Evolutionary conservation across 2,329 filamentous ascomycete genomes (phyloP).

Genomic region (Venturia pyrina): DNA sequence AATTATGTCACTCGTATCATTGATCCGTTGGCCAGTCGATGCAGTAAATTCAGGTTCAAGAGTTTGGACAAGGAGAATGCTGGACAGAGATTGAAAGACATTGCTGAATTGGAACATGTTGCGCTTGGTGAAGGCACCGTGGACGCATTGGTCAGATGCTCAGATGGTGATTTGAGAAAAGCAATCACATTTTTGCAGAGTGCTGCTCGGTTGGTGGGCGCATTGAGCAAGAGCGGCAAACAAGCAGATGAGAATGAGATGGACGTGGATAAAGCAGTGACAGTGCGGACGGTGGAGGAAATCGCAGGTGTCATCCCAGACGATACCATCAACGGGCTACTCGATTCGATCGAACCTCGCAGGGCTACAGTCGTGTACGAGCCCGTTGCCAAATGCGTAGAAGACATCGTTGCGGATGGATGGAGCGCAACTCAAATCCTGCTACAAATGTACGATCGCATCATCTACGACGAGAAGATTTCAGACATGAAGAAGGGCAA

Average conservation of each 20-base stretch:
- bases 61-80: conserved; percentile 81
- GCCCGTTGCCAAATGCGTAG: conserved; percentile 66
- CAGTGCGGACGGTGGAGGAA: conserved; percentile 75
- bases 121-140: conserved; percentile 66
- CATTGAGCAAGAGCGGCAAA: conserved; percentile 33
- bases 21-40: conserved; percentile 84
- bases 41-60: conserved; percentile 97
- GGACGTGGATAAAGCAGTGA: conserved; percentile 46
- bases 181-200: conserved; percentile 95
- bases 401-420: conserved; percentile 87
- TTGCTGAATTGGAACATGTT: conserved; percentile 71
- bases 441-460: conserved; percentile 69
- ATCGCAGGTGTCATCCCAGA: conserved; percentile 92
- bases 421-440: conserved; percentile 92
- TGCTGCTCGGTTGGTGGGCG: conserved; percentile 78
- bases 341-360: conserved; percentile 66
- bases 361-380: conserved; percentile 57
- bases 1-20: conserved; percentile 99
- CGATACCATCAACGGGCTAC: conserved; percentile 57
- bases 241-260: conserved; percentile 46
- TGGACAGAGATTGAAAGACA: conserved; percentile 66
- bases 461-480: conserved; percentile 77
- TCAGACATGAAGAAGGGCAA: conserved; percentile 80
- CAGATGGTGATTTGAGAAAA: conserved; percentile 89
- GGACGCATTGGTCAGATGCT: conserved; percentile 74